Conservation (phyloP, 73 alveolate species). For the Effrenium voratum region DNA sequence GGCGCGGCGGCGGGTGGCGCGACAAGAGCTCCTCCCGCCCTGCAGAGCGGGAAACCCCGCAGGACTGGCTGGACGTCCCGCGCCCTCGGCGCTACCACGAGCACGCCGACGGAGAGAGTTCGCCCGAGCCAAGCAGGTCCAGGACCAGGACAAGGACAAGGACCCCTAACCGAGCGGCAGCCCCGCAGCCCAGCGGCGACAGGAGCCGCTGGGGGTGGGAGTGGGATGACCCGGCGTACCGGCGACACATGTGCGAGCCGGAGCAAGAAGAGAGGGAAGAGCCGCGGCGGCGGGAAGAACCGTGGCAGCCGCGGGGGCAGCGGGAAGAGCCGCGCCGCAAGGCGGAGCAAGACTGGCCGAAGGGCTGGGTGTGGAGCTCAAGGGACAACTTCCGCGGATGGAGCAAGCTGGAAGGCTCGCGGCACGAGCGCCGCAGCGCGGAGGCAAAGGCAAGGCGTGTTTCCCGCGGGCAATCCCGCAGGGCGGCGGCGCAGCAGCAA, state of each 20-base stretch:
- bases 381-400: background rate
- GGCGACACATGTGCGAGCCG: too few species aligned
- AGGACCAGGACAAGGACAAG: background rate
- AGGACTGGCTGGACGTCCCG: background rate
- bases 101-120: background rate
- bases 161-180: background rate
- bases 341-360: background rate
- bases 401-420: background rate
- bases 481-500: background rate
- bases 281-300: background rate
- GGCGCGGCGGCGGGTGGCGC: background rate
- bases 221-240: background rate
- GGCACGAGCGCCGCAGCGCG: background rate
- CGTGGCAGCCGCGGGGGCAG: background rate
- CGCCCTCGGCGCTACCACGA: background rate
- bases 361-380: background rate
- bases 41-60: background rate
- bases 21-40: background rate
- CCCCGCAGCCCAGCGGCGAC: background rate
- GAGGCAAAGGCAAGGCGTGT: background rate
- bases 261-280: background rate
- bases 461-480: background rate
- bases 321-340: background rate
- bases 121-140: background rate
- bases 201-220: background rate